Evolutionary conservation across 2,329 filamentous ascomycete genomes (phyloP).

Genomic region (Paecilomyces dactylethromorphus): DNA sequence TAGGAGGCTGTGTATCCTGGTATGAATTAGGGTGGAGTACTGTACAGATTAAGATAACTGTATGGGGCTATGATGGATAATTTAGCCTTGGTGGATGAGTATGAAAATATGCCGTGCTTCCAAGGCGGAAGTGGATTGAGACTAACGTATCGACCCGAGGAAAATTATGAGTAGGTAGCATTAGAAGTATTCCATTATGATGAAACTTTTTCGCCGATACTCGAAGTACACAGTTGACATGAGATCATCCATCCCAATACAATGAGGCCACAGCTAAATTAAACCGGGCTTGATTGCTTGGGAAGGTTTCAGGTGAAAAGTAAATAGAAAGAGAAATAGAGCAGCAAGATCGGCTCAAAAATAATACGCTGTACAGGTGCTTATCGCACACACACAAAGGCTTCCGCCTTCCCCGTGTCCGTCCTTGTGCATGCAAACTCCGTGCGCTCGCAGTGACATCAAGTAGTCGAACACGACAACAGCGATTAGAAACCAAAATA

Average conservation of each 20-base stretch:
- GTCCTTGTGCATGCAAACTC: neutral
- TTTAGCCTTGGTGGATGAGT: neutral
- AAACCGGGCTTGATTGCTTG: neutral
- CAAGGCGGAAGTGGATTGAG: neutral
- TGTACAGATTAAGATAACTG: neutral
- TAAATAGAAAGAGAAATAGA: neutral
- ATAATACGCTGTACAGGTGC: neutral
- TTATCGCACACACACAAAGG: neutral
- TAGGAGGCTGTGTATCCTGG: neutral
- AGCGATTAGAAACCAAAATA: neutral
- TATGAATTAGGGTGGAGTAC: neutral
- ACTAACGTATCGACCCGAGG: neutral
- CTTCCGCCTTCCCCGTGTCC: neutral
- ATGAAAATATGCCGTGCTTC: neutral
- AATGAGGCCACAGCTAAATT: neutral
- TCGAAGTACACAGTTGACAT: neutral
- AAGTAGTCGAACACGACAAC: neutral
- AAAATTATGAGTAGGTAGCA: neutral
- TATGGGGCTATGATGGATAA: neutral
- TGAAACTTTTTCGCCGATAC: neutral
- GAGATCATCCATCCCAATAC: neutral
- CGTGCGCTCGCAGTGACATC: neutral
- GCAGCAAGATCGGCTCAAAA: neutral
- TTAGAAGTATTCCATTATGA: neutral
- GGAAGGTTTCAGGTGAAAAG: neutral